A percentile compares a stretch with the other conserved stretches of the same genome.
phyloP scores from a whole-genome alignment of 345 rosid genomes.

The Brassica napus region Da-Ae NC_063434.1:14263501-14264000 shows the following conservation, averaged over 20 bases:
- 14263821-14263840: conserved; percentile 2
- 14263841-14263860: neutral
- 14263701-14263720: conserved; percentile 82
- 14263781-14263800: conserved; percentile 18
- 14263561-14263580: neutral
- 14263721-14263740: conserved; percentile 73
- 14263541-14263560: neutral
- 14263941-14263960: neutral
- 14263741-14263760: conserved; percentile 75
- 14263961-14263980: neutral
- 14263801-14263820: neutral
- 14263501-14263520: neutral
- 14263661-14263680: conserved; percentile 89
- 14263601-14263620: conserved; percentile 77
- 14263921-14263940: conserved; percentile 7
- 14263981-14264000: neutral
- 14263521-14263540: neutral
- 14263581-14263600: neutral
- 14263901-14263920: conserved; percentile 9
- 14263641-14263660: conserved; percentile 80
- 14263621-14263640: conserved; percentile 94
- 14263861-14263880: conserved; percentile 20
- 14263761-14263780: conserved; percentile 30
- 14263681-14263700: conserved; percentile 91
- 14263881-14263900: conserved; percentile 1